phyloP scores from a whole-genome alignment of 257 asterid genomes.

The Vinca minor region DNA sequence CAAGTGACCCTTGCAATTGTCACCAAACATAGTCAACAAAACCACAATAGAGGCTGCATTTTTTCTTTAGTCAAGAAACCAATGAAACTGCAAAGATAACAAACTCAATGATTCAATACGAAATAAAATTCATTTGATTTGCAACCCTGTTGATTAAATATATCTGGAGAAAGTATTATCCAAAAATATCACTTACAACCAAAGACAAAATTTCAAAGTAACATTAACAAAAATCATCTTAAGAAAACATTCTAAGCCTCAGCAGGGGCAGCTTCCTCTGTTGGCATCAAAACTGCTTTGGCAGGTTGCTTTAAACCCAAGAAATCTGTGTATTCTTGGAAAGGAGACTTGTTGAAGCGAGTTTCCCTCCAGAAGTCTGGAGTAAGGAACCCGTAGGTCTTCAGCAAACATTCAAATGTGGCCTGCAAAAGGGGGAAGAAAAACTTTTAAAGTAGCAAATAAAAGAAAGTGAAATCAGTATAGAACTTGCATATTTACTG shows the following conservation, averaged over 20 bases:
- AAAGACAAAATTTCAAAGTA: not conserved
- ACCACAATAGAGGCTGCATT: no score
- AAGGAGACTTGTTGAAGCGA: slow-evolving; percentile 44
- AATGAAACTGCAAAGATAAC: no score
- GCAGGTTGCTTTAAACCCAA: slow-evolving; percentile 43
- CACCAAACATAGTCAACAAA: no score
- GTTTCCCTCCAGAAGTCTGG: slow-evolving; percentile 76
- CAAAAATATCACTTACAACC: not conserved
- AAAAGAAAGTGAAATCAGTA: no score
- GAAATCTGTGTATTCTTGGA: slow-evolving; percentile 50
- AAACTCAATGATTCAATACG: no score
- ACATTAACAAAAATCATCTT: not conserved
- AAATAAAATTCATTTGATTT: no score
- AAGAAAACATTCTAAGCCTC: slow-evolving; percentile 2
- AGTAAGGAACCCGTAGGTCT: slow-evolving; percentile 72
- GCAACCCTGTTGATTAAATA: no score
- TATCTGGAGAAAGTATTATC: not conserved
- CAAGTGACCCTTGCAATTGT: no score
- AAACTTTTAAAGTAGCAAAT: no score
- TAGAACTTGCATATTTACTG: no score
- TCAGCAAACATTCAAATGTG: slow-evolving; percentile 57
- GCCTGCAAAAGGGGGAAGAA: slow-evolving; percentile 36
- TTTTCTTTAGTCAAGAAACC: no score
- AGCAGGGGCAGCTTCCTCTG: slow-evolving; percentile 6
- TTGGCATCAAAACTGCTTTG: slow-evolving; percentile 27